Conservation (phyloP, 805 yeast species). For the Myxozyma mucilagina region DNA sequence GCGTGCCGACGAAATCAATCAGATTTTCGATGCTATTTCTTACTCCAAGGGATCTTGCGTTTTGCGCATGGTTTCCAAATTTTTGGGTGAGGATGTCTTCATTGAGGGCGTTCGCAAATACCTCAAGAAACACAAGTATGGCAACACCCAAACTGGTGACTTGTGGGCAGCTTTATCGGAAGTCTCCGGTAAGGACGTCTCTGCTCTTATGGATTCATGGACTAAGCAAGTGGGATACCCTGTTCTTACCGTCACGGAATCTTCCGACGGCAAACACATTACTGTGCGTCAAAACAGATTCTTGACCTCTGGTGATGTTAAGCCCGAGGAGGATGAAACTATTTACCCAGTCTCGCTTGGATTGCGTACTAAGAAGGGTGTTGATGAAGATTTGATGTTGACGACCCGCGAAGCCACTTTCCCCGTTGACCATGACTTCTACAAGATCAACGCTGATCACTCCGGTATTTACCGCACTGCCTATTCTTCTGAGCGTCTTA, state of each 20-base stretch:
- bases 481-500: slow-evolving; percentile 54
- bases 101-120: slow-evolving; percentile 72
- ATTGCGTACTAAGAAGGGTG: slow-evolving; percentile 56
- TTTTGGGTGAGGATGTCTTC: slow-evolving; percentile 67
- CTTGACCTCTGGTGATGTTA: slow-evolving; percentile 61
- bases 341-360: slow-evolving; percentile 57
- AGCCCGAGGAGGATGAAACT: slow-evolving; percentile 56
- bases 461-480: slow-evolving; percentile 62
- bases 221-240: slow-evolving; percentile 75
- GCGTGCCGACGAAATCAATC: slow-evolving; percentile 76
- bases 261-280: slow-evolving; percentile 41
- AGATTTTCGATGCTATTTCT: slow-evolving; percentile 80
- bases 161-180: slow-evolving; percentile 68
- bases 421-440: slow-evolving; percentile 49
- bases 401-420: slow-evolving; percentile 51
- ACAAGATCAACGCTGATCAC: slow-evolving; percentile 62
- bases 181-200: slow-evolving; percentile 62
- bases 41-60: slow-evolving; percentile 80
- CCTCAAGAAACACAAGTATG: slow-evolving; percentile 60
- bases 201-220: slow-evolving; percentile 66
- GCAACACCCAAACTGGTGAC: slow-evolving; percentile 73
- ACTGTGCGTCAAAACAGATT: slow-evolving; percentile 59
- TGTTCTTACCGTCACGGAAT: slow-evolving; percentile 52
- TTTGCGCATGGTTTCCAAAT: slow-evolving; percentile 71
- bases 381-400: slow-evolving; percentile 60